phyloP scores from a whole-genome alignment of 2,329 filamentous ascomycete species.

The Nigrograna mackinnonii region DNA sequence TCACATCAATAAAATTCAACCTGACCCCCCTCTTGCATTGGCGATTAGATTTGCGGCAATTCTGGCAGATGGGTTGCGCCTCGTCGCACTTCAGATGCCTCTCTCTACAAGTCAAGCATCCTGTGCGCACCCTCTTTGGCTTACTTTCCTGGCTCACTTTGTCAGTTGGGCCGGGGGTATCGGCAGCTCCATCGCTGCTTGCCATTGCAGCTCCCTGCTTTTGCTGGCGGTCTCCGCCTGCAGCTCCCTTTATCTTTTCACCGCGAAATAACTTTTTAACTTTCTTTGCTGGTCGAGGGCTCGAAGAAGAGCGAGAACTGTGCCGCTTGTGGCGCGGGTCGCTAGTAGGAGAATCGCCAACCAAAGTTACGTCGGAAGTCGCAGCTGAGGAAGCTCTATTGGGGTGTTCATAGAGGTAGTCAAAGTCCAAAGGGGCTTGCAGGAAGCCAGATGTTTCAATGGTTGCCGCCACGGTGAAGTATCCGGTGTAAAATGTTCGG shows the following conservation, averaged over 20 bases:
- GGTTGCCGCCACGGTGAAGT: constrained; percentile 33
- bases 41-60: constrained; percentile 86
- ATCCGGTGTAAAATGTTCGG: too few relatives aligned
- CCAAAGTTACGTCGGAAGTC: constrained; percentile 12
- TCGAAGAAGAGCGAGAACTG: constrained; percentile 18
- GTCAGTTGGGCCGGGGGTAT: constrained; percentile 10
- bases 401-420: too few relatives aligned
- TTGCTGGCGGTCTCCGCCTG: constrained; percentile 4
- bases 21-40: constrained; percentile 84
- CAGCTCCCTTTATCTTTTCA: constrained; percentile 1
- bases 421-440: constrained; percentile 20
- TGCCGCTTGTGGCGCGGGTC: constrained; percentile 7
- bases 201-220: constrained; percentile 15
- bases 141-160: constrained; percentile 51
- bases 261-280: too few relatives aligned
- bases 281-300: constrained; percentile 12
- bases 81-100: constrained; percentile 92
- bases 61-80: constrained; percentile 66
- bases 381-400: too few relatives aligned
- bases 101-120: constrained; percentile 87
- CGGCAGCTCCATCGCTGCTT: constrained; percentile 10
- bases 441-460: constrained; percentile 20
- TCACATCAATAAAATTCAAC: constrained; percentile 89
- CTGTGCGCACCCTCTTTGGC: constrained; percentile 85
- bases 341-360: constrained; percentile 11